Evolutionary conservation across 2,329 filamentous ascomycete species (phyloP), one percentile per base, ranked within the genome.

Genomic region (Rhytidhysteron rufulum): DNA sequence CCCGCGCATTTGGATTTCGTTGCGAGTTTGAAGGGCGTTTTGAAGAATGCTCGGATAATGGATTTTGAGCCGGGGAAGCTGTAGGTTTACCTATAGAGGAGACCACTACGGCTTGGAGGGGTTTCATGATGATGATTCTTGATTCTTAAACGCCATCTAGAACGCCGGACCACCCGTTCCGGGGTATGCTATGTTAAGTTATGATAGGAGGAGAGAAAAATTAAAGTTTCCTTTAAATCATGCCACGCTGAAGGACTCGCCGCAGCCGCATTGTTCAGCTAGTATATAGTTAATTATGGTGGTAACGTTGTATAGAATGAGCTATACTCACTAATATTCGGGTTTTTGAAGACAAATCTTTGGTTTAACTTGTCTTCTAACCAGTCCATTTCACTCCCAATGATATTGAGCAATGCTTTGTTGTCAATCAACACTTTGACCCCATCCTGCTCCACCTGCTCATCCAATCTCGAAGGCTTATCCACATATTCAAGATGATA

Each of bases 351-450:
- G 37, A 95, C 83, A 66, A 98, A 98, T 50, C 87, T 78, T 67
- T 90, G 80, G 64, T 85, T 95, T 49, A 98, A 71, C 72, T 95
- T 95, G 57, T 97, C 93, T 69, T 97, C 90, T 9, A 91, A 77
- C 90, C 91, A 98, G 62, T 98, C 93, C 93, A 98, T 98, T 70
- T 97, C 91, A 60, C 86, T 95, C 4, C 93, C 93, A 55, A 98
- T 96, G 39, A 98, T 97, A 67, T 91, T 97, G 64, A 98, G 90
- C 36, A 98, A 72, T 31, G 93, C 93, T 73, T 96, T 97, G 75
- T 88, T 95, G 66, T 98, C 93, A 42, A 98, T 93, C 63, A 97
- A 66, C 24, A 98, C 91, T 68, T 87, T 91, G 42, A 98, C 91
- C 0, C 91, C 93, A 57, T 97, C 93, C 64, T 98, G 93, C 62